These are phyloP conservation scores for Saposhnikovia divaricata DNA, from an alignment of 129 eudicot genomes.

Conservation along the genomic window DNA sequence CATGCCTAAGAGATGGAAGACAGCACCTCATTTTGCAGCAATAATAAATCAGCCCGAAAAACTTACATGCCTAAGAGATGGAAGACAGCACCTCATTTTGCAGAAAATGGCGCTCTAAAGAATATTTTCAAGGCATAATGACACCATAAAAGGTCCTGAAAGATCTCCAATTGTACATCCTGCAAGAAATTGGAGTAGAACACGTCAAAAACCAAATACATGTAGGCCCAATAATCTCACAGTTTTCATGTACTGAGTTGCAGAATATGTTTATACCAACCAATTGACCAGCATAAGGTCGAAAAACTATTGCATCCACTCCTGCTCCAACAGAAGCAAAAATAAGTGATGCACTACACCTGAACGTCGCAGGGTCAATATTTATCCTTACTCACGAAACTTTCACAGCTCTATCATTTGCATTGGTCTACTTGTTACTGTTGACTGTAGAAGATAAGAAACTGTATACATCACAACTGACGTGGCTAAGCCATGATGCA, in stretches of 20 bases:
- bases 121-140: constrained; percentile 40
- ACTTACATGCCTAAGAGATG: background rate
- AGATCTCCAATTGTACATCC: constrained; percentile 84
- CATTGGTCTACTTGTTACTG: constrained; percentile 24
- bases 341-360: constrained; percentile 56
- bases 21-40: background rate
- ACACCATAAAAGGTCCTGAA: constrained; percentile 59
- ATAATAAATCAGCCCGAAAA: background rate
- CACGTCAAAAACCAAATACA: background rate
- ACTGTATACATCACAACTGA: constrained; percentile 51
- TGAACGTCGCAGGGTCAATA: constrained; percentile 35
- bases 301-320: constrained; percentile 48
- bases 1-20: background rate
- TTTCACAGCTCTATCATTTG: constrained; percentile 25
- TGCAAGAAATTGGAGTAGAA: constrained; percentile 10
- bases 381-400: constrained; percentile 41
- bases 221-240: background rate
- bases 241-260: background rate
- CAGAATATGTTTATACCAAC: constrained; percentile 39
- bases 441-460: constrained; percentile 28
- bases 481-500: constrained; percentile 83
- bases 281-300: constrained; percentile 77
- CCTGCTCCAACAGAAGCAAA: constrained; percentile 94
- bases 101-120: background rate
- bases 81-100: background rate